A percentile compares a stretch with the other conserved stretches of the same genome.
phyloP scores from a whole-genome alignment of 257 asterid genomes.

The Lithospermum erythrorhizon region DNA sequence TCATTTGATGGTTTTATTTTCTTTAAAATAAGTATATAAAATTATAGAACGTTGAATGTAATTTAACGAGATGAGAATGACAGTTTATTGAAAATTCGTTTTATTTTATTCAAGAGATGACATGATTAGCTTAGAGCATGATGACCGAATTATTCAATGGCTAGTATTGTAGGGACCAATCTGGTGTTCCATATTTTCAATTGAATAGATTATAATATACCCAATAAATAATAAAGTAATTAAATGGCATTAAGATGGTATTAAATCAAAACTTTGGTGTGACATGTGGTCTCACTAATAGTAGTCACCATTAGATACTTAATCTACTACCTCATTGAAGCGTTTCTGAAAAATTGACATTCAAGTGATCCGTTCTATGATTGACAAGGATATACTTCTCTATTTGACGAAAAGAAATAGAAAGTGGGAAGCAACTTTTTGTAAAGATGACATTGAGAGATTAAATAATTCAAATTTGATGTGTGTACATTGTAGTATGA shows the following conservation, averaged over 20 bases:
- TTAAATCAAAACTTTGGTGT: not conserved
- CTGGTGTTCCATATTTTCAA: not conserved
- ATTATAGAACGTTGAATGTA: not conserved
- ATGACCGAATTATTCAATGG: not conserved
- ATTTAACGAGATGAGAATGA: not conserved
- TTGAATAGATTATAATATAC: not conserved
- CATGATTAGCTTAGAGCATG: too few relatives aligned
- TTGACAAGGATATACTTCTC: too few relatives aligned
- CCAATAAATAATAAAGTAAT: not conserved
- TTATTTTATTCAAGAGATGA: too few relatives aligned
- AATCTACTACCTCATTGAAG: not conserved
- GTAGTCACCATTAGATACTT: not conserved
- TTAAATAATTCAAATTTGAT: not conserved
- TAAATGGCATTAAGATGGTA: not conserved
- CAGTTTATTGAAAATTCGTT: too few relatives aligned
- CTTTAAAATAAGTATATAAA: too few relatives aligned
- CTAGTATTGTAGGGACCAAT: not conserved
- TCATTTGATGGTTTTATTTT: too few relatives aligned
- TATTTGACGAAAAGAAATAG: not conserved
- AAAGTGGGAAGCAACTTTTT: not conserved
- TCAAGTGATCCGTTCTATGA: too few relatives aligned
- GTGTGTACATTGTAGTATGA: not conserved
- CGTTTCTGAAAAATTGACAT: not conserved
- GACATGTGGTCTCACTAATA: not conserved
- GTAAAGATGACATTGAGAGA: not conserved